Conservation (phyloP, 2,329 filamentous ascomycete genomes). For the Thelonectria discophora region DNA sequence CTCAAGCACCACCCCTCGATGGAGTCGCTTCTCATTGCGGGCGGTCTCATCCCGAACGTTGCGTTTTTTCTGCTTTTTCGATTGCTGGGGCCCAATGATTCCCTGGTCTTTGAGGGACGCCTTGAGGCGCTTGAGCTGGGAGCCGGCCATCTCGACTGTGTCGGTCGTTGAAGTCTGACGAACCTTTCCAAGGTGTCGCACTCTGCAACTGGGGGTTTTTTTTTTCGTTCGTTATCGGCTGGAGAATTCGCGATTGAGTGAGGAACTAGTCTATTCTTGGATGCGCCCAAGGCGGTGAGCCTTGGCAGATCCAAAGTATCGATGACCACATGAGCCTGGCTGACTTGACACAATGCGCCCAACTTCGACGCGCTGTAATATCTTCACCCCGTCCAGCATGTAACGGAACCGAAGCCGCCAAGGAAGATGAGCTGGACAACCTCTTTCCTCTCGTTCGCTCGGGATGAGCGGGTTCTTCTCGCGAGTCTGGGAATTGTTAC, state of each 20-base stretch:
- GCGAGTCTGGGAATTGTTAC: constrained; percentile 65
- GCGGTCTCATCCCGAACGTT: constrained; percentile 71
- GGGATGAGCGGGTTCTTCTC: constrained; percentile 64
- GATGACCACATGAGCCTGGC: constrained; percentile 25
- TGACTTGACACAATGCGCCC: neutral
- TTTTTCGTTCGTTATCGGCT: constrained; percentile 41
- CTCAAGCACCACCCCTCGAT: constrained; percentile 80
- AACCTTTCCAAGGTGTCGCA: neutral
- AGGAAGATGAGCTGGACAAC: constrained; percentile 52
- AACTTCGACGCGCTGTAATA: neutral
- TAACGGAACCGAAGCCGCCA: constrained; percentile 1
- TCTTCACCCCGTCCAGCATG: constrained; percentile 13
- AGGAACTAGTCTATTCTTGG: neutral
- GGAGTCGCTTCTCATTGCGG: constrained; percentile 75
- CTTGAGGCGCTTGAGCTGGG: constrained; percentile 96
- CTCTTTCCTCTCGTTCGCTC: constrained; percentile 45
- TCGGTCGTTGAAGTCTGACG: constrained; percentile 29
- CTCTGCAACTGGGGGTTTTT: constrained; percentile 36
- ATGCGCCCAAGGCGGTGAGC: constrained; percentile 9
- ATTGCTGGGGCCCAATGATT: constrained; percentile 89
- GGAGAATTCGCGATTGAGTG: neutral
- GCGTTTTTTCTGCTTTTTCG: constrained; percentile 91
- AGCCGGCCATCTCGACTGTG: constrained; percentile 78
- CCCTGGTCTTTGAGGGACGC: constrained; percentile 88
- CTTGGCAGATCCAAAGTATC: constrained; percentile 25